Percentiles rank a stretch among this genome's conserved stretches.
Evolutionary conservation across 2,329 filamentous ascomycete genomes (phyloP).

Genomic region (Verticillium alfalfae): DNA sequence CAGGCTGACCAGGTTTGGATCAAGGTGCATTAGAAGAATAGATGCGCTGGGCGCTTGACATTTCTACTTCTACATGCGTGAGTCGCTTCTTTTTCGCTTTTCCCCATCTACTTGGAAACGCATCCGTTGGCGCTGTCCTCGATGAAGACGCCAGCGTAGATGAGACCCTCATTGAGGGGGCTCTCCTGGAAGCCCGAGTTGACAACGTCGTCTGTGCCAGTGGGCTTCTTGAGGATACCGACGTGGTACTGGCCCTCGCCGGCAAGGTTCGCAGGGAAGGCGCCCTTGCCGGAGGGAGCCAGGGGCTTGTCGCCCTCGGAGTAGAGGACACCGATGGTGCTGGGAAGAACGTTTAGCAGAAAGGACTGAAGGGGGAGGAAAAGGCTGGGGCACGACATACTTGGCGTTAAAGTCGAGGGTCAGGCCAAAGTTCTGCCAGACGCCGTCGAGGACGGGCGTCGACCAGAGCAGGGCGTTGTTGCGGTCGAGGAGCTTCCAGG

Average conservation of each 20-base stretch:
- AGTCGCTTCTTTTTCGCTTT: background rate
- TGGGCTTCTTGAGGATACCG: conserved; percentile 57
- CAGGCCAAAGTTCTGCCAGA: conserved; percentile 59
- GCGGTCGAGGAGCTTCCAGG: background rate
- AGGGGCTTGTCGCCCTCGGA: conserved; percentile 41
- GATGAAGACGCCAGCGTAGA: conserved; percentile 47
- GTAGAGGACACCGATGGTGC: conserved; percentile 53
- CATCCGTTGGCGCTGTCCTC: conserved; percentile 35
- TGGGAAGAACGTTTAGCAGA: conserved; percentile 15
- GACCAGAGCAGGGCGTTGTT: conserved; percentile 36
- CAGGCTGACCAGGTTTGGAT: background rate
- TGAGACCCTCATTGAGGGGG: conserved; percentile 45
- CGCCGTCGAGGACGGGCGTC: conserved; percentile 37
- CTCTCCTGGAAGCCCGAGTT: conserved; percentile 41
- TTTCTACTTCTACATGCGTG: background rate
- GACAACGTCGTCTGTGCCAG: conserved; percentile 35
- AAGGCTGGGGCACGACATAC: conserved; percentile 27
- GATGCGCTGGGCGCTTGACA: background rate
- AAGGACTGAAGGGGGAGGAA: background rate
- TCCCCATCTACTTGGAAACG: background rate
- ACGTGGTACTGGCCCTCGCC: conserved; percentile 59
- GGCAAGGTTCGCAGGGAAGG: conserved; percentile 36
- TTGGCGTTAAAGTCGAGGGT: conserved; percentile 51
- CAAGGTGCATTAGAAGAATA: background rate
- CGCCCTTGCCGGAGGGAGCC: conserved; percentile 15